These are phyloP conservation scores for Pittosporum tobira DNA, from an alignment of 129 eudicot species.

Conservation along the genomic window DNA sequence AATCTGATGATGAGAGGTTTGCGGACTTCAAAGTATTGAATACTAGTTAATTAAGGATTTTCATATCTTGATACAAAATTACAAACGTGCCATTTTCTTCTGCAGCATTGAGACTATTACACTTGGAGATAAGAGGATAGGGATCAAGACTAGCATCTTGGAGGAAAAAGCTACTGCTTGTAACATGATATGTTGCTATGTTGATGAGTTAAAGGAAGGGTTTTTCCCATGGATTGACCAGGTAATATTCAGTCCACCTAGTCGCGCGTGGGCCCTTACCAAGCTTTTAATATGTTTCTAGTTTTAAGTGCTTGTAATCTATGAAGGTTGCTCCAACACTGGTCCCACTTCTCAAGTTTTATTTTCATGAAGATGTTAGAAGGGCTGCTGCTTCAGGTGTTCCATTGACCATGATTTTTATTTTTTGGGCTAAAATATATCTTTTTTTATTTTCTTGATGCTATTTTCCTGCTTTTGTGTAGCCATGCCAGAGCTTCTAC, in stretches of 20 bases:
- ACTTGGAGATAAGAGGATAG: constrained; percentile 96
- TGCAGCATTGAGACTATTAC: constrained; percentile 97
- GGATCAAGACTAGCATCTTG: constrained; percentile 89
- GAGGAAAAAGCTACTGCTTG: constrained; percentile 99
- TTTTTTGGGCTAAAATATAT: neutral
- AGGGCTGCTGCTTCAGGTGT: constrained; percentile 96
- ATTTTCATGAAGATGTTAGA: constrained; percentile 97
- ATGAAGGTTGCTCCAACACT: constrained; percentile 85
- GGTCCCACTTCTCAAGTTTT: constrained; percentile 91
- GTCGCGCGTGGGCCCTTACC: neutral
- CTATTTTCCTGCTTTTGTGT: constrained; percentile 15
- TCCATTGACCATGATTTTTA: neutral
- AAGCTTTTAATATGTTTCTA: constrained; percentile 1
- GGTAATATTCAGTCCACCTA: constrained; percentile 28
- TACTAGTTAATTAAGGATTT: constrained; percentile 10
- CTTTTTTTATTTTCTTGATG: neutral
- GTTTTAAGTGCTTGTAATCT: neutral
- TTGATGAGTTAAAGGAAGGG: constrained; percentile 97
- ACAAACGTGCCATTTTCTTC: neutral
- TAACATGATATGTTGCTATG: constrained; percentile 96
- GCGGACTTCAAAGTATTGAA: neutral
- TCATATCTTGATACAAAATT: constrained; percentile 5
- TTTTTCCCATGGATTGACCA: constrained; percentile 98
- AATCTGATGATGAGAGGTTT: constrained; percentile 95
- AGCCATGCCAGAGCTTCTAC: constrained; percentile 97